Percentiles rank a stretch among this genome's conserved stretches.
Conservation (phyloP, 2,329 filamentous ascomycete genomes). For the Onygenales sp. region DNA sequence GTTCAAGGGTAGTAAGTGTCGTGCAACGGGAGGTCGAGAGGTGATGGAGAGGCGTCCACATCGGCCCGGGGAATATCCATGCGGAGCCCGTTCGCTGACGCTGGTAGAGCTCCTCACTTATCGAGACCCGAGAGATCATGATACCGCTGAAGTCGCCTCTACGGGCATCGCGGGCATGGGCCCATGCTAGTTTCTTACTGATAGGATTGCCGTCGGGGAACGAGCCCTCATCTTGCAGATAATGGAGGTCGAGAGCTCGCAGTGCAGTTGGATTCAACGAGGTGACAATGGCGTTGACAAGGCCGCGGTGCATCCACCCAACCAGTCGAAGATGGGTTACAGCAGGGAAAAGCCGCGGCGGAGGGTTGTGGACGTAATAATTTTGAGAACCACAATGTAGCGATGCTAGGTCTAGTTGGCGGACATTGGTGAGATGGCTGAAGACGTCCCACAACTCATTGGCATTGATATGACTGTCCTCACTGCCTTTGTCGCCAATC, state of each 20-base stretch:
- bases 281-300: constrained; percentile 6
- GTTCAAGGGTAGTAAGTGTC: constrained; percentile 4
- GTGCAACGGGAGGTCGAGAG: constrained; percentile 1
- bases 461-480: constrained; percentile 1
- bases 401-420: constrained; percentile 5
- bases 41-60: constrained; percentile 5
- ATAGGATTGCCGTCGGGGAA: constrained; percentile 4
- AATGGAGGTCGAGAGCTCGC: not conserved
- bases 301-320: constrained; percentile 9
- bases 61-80: constrained; percentile 4
- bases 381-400: not conserved
- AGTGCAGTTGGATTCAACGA: constrained; percentile 4
- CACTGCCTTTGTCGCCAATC: constrained; percentile 3
- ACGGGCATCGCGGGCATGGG: not conserved
- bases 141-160: not conserved
- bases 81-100: constrained; percentile 1
- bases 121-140: not conserved
- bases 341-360: constrained; percentile 6
- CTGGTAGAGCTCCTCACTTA: constrained; percentile 5
- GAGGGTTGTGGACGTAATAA: constrained; percentile 4
- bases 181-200: not conserved
- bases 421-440: constrained; percentile 6
- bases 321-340: constrained; percentile 8
- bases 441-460: constrained; percentile 9
- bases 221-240: constrained; percentile 7